Percentiles rank a stretch among this genome's conserved stretches.
Conservation (phyloP, 2,329 filamentous ascomycete genomes). For the Davidsoniella australis region DNA sequence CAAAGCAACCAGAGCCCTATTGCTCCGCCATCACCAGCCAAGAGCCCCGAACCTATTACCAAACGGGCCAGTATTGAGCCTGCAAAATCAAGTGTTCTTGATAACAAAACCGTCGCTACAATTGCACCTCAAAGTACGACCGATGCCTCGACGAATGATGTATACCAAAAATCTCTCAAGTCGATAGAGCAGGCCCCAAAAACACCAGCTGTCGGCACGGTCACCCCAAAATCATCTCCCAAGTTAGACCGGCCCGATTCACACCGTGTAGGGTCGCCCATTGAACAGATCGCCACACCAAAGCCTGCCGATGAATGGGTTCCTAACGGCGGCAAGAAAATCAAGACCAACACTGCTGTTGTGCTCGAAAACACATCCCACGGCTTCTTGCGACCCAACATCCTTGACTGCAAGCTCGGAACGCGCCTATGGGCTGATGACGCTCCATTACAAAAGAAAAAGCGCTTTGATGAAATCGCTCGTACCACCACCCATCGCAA, state of each 20-base stretch:
- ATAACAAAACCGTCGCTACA: no score
- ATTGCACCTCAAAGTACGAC: conserved; percentile 17
- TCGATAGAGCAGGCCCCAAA: no score
- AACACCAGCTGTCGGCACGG: conserved; percentile 20
- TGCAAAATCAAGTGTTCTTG: conserved; percentile 17
- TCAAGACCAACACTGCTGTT: conserved; percentile 63
- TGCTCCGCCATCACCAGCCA: conserved; percentile 10
- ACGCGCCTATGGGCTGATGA: conserved; percentile 70
- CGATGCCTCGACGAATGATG: conserved; percentile 22
- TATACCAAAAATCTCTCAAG: no score
- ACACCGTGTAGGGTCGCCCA: not conserved
- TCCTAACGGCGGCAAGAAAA: conserved; percentile 36
- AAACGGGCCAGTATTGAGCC: not conserved
- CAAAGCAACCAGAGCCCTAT: conserved; percentile 24
- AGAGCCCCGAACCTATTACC: conserved; percentile 10
- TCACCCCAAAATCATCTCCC: not conserved
- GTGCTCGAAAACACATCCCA: conserved; percentile 71
- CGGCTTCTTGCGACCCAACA: conserved; percentile 71
- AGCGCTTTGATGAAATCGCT: conserved; percentile 42
- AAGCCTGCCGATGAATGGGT: conserved; percentile 22
- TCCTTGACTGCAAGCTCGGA: conserved; percentile 86
- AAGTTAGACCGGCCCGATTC: no score
- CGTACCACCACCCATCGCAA: conserved; percentile 41
- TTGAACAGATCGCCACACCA: not conserved
- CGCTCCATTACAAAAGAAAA: conserved; percentile 40